These are phyloP conservation scores for Lobosporangium transversale DNA, from an alignment of 192 early-diverging fungal genomes.

Conservation along the genomic window DNA sequence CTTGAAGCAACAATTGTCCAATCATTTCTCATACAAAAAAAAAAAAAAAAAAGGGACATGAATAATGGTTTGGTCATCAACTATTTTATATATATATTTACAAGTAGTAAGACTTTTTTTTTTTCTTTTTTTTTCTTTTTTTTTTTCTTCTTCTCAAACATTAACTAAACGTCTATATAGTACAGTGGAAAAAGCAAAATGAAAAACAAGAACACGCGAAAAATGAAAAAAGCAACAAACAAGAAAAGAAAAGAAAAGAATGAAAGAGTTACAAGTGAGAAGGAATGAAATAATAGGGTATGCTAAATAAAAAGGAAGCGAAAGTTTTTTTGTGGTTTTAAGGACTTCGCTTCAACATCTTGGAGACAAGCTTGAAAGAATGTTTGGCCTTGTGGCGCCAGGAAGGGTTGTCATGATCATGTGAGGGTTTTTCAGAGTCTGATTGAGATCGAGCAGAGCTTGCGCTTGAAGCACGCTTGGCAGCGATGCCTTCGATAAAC, in stretches of 20 bases:
- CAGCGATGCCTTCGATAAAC: conserved; percentile 40
- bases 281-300: not conserved
- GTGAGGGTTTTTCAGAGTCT: conserved; percentile 20
- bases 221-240: not conserved
- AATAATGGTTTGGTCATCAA: no score
- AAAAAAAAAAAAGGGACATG: no score
- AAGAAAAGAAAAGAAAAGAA: not conserved
- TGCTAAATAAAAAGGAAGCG: no score
- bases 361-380: conserved; percentile 49
- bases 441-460: conserved; percentile 34
- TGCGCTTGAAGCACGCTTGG: conserved; percentile 37
- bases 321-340: conserved; percentile 14
- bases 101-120: no score
- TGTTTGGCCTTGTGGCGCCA: conserved; percentile 47
- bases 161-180: no score
- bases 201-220: not conserved
- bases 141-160: no score
- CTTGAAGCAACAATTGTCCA: no score
- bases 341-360: conserved; percentile 46
- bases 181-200: no score
- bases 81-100: no score
- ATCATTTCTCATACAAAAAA: no score
- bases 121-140: no score
- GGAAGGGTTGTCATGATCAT: conserved; percentile 22
- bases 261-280: not conserved